phyloP scores from a whole-genome alignment of 148 eudicot genomes.

The Pharnaceum exiguum region DNA sequence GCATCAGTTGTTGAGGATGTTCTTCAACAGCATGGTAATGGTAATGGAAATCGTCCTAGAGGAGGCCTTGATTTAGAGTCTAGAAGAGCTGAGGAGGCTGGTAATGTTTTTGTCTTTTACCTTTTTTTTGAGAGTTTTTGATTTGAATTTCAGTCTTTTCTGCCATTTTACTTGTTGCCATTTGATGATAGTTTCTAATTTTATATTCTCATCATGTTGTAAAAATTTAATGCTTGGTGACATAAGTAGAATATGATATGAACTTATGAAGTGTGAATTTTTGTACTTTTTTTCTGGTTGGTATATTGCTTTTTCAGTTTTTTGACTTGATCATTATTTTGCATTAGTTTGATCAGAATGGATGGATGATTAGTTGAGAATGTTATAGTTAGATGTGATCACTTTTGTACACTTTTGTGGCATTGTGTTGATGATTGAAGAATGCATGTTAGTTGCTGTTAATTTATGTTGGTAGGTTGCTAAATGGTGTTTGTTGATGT shows the following conservation, averaged over 20 bases:
- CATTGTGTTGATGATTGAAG: neutral
- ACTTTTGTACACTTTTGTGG: neutral
- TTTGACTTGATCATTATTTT: neutral
- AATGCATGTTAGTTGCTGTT: neutral
- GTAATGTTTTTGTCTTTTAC: constrained; percentile 7
- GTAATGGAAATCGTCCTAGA: constrained; percentile 49
- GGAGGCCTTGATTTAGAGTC: constrained; percentile 55
- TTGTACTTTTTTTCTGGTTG: no score
- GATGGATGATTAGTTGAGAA: neutral
- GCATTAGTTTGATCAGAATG: no score
- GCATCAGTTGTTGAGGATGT: constrained; percentile 80
- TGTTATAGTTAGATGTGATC: neutral
- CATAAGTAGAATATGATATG: no score
- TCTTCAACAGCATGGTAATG: constrained; percentile 71
- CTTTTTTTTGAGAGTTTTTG: neutral
- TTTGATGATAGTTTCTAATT: neutral
- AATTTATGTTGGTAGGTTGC: neutral
- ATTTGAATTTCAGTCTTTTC: neutral
- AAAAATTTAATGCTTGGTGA: no score
- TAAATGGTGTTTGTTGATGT: constrained; percentile 15
- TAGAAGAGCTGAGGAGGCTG: constrained; percentile 65
- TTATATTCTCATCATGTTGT: neutral
- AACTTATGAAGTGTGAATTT: no score
- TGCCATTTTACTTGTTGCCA: no score
- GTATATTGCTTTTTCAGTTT: neutral